Evolutionary conservation across 2,329 filamentous ascomycete genomes (phyloP).

Genomic region (Claviceps digitariae): DNA sequence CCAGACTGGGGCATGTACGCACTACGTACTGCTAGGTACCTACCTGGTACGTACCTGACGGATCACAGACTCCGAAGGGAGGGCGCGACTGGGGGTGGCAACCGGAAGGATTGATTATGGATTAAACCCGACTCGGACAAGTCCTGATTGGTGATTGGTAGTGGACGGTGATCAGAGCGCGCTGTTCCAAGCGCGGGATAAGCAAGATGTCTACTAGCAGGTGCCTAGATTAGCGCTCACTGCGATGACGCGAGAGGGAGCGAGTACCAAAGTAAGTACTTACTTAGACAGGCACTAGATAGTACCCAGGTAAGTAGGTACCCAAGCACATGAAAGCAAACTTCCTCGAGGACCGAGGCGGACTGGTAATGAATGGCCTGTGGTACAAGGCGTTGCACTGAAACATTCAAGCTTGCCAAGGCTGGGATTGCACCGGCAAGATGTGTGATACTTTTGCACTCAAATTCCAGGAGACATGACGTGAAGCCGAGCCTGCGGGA

Average conservation of each 20-base stretch:
- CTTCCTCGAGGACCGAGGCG: not conserved
- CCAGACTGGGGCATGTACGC: not conserved
- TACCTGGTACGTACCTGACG: not conserved
- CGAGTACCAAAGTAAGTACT: not conserved
- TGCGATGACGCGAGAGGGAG: not conserved
- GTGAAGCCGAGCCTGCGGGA: too few relatives aligned
- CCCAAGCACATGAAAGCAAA: too few relatives aligned
- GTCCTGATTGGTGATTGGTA: not conserved
- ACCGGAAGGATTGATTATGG: not conserved
- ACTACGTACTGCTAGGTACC: too few relatives aligned
- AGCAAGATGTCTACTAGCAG: too few relatives aligned
- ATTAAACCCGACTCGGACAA: not conserved
- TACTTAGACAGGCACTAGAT: too few relatives aligned
- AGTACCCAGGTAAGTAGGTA: too few relatives aligned
- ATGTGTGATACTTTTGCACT: too few relatives aligned
- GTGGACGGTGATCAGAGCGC: not conserved
- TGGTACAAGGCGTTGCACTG: not conserved
- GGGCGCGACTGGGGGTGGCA: not conserved
- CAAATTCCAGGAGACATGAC: not conserved
- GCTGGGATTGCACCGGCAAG: not conserved
- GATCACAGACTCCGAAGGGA: not conserved
- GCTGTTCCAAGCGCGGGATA: not conserved
- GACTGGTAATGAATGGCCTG: not conserved
- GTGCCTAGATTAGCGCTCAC: not conserved
- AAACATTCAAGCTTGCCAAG: not conserved